Percentiles rank a stretch among this genome's conserved stretches.
Conservation (phyloP, 495 filamentous ascomycete species). For the Baudoinia panamericana region DNA sequence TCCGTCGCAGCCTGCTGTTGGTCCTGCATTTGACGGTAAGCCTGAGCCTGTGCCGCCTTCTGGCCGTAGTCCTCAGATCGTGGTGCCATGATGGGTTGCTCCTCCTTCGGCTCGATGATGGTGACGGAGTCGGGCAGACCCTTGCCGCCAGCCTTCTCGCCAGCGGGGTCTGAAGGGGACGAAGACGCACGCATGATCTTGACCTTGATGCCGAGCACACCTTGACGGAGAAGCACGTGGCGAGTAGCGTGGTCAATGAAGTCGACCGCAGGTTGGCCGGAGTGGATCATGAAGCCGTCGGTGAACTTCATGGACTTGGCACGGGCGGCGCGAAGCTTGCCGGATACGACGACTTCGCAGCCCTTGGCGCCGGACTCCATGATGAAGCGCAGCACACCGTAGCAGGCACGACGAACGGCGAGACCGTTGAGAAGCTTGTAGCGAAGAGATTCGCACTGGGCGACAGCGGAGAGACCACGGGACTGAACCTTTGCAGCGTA, state of each 20-base stretch:
- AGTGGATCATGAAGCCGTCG: slow-evolving; percentile 99
- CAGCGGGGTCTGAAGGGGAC: slow-evolving; percentile 46
- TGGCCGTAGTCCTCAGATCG: slow-evolving; percentile 96
- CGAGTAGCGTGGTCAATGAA: slow-evolving; percentile 98
- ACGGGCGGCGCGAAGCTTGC: slow-evolving; percentile 95
- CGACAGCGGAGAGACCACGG: slow-evolving; percentile 97
- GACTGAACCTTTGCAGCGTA: slow-evolving; percentile 99
- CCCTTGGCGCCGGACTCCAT: slow-evolving; percentile 99
- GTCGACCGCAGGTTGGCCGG: slow-evolving; percentile 96
- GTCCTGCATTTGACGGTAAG: slow-evolving; percentile 63
- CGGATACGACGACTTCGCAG: slow-evolving; percentile 97
- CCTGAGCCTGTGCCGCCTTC: slow-evolving; percentile 80
- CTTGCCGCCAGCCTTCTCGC: slow-evolving; percentile 92
- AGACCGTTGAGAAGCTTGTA: slow-evolving; percentile 99
- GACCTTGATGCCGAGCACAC: slow-evolving; percentile 99
- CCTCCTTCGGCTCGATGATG: slow-evolving; percentile 99
- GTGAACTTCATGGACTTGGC: slow-evolving; percentile 99
- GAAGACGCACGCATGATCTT: slow-evolving; percentile 98
- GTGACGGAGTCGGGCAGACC: slow-evolving; percentile 94
- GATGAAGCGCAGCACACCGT: slow-evolving; percentile 98
- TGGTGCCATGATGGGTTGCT: slow-evolving; percentile 83
- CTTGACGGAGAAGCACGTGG: slow-evolving; percentile 98
- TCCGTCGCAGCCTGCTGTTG: slow-evolving; percentile 29
- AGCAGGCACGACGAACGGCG: slow-evolving; percentile 93
- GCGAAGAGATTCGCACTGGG: slow-evolving; percentile 98